Conservation (phyloP, 257 asterid genomes). For the Fraxinus quadrangulata region DNA sequence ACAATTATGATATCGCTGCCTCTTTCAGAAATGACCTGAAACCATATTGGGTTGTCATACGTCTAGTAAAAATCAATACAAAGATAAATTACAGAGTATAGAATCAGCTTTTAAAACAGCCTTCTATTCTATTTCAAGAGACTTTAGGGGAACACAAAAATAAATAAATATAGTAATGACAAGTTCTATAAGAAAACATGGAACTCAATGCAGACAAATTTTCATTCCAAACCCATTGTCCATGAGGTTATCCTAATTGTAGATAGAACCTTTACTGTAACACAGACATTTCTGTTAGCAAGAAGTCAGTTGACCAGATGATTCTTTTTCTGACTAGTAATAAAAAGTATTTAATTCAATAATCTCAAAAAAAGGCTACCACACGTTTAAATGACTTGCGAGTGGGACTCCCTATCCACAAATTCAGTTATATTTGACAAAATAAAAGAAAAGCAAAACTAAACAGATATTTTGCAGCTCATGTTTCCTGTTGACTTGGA, state of each 20-base stretch:
- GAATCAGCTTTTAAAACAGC: not conserved
- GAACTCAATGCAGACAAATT: not conserved
- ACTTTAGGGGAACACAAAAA: not conserved
- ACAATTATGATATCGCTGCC: conserved; percentile 88
- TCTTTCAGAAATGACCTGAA: conserved; percentile 54
- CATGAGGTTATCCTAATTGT: not conserved
- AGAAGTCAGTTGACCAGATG: not conserved
- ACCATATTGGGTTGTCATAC: not conserved
- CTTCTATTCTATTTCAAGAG: not conserved
- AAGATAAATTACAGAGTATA: not conserved
- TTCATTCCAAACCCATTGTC: not conserved
- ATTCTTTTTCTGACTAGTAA: not conserved
- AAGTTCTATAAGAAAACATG: not conserved
- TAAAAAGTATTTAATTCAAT: too few species aligned
- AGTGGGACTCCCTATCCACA: too few species aligned
- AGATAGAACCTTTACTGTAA: not conserved
- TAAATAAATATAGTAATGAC: too few species aligned
- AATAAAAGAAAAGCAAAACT: not conserved
- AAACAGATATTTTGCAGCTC: not conserved
- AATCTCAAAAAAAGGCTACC: too few species aligned
- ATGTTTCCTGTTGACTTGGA: not conserved
- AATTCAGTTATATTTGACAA: not conserved
- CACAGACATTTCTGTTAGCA: not conserved
- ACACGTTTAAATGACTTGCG: too few species aligned
- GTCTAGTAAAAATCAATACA: not conserved